Percentiles rank a stretch among this genome's conserved stretches.
These are phyloP conservation scores for Solanum ossicruentum DNA, from an alignment of 257 asterid genomes.

Conservation along the genomic window DNA sequence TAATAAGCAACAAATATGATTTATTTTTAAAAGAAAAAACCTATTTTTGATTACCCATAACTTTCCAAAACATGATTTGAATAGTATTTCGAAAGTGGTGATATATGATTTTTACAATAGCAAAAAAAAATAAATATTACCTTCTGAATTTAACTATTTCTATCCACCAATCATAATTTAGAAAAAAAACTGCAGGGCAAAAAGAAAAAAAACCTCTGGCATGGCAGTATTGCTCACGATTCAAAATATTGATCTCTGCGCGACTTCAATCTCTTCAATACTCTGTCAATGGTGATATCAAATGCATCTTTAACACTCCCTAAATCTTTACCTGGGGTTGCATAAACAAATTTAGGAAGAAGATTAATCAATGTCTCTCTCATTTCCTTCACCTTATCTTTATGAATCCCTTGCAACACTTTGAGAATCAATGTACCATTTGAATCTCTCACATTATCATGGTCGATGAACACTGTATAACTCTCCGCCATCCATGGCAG, in stretches of 20 bases:
- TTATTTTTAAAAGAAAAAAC: no score
- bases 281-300: conserved; percentile 10
- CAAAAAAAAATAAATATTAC: background rate
- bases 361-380: conserved; percentile 19
- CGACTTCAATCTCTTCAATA: conserved; percentile 9
- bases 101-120: background rate
- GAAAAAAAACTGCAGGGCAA: background rate
- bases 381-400: conserved; percentile 21
- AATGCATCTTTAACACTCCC: conserved; percentile 13
- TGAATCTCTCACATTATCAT: conserved; percentile 12
- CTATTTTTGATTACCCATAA: no score
- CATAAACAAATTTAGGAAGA: conserved; percentile 22
- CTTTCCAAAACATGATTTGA: background rate
- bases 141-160: background rate
- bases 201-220: no score
- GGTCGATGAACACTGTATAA: conserved; percentile 22
- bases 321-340: background rate
- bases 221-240: background rate
- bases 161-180: background rate
- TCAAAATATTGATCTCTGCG: background rate
- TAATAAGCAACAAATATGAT: no score
- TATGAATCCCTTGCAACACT: conserved; percentile 8
- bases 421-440: conserved; percentile 1
- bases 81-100: background rate
- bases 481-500: conserved; percentile 7